Base-by-base conservation (phyloP, 805 yeast species). In the Candida dajiaensis region DNA sequence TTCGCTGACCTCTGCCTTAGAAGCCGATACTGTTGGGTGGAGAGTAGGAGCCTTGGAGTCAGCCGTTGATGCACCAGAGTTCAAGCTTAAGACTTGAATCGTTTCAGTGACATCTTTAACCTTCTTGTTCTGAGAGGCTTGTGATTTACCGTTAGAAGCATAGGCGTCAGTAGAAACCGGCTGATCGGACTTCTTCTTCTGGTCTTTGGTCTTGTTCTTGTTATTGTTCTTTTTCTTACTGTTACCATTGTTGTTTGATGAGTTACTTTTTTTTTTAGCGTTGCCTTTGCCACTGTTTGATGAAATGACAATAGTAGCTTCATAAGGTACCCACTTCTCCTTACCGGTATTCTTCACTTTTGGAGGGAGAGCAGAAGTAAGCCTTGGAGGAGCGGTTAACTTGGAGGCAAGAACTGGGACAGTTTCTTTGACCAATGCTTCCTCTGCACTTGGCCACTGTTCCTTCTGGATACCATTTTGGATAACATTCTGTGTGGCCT, bases 241-340 rank as follows among this genome's bases (percentile, higher is more conserved):
- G 31, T 26, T 40, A n/a, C 43, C 40, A 37, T 40, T 45, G 15
- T 19, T 28, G 15, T 40, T 52, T 35, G 22, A 29, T 19, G 39
- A 38, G 9, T 33, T 43, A 44, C 23, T 38, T 4, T 19, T 31
- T 21, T 41, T 45, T 35, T 38, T 46, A 28, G 39, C 40, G 11
- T 39, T 41, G 21, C 41, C 44, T 16, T 40, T 46, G 25, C 22
- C 40, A 23, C 37, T 44, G 33, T 37, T 44, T n/a, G 45, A 20
- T 6, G 45, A 18, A 20, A 29, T 46, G 35, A 38, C 45, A 22
- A 28, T 41, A 19, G 40, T 45, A 36, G 80, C 85, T 50, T 78
- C 73, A 57, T 73, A 77, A 16, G 87, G 87, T 31, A 81, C 72
- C 88, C 88, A 82, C 57, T 83, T 84, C 53, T 78, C 84, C 57